Base-by-base conservation (phyloP, 768 basidiomycete species). In the Tremella fuciformis region DNA sequence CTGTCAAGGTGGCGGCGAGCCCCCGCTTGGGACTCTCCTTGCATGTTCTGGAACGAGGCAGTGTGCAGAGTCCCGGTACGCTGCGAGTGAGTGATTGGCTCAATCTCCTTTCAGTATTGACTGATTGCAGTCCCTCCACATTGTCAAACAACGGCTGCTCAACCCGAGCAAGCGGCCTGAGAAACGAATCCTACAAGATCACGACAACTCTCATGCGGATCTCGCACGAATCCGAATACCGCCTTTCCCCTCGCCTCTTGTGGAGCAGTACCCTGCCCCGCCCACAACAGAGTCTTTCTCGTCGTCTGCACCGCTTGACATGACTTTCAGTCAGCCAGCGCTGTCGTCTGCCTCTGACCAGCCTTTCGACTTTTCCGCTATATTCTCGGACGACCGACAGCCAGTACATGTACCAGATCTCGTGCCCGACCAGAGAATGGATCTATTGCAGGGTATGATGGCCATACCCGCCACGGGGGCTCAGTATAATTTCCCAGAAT, bases 361-460 rank as follows among this genome's bases (percentile, higher is more conserved):
- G 21, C 40, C 41, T 6, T 34, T 56, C 44, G 41, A 56, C 15
- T 22, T 38, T 29, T 44, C 55, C 19, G 26, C 41, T 19, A 44
- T 46, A 8, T 46, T 46, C 42, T 22, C 42, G n/a, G 42, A 46
- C 22, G 42, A 46, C 42, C 42, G 42, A n/a, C 42, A 46, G 42
- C 42, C 42, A 18, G 42, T 46, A 15, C n/a, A 22, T 18, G 6
- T 46, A n/a, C 46, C 55, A 24, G 50, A 18, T 21, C 40, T 48
- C 15, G 13, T 34, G 21, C 47, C 22, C 19, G 54, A 46, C 21
- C 55, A 34, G 13, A 51, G 59, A 8, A 56, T 60, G 55, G 63
- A 65, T 55, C 52, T 65, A 16, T 34, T 65, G 41, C 59, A 60
- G 24, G 53, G 55, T 37, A 60, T 65, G 59, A 58, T 60, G 59